A percentile compares a stretch with the other conserved stretches of the same genome.
phyloP scores from a whole-genome alignment of 2,329 filamentous ascomycete species.

The Ascochyta koolunga region DNA sequence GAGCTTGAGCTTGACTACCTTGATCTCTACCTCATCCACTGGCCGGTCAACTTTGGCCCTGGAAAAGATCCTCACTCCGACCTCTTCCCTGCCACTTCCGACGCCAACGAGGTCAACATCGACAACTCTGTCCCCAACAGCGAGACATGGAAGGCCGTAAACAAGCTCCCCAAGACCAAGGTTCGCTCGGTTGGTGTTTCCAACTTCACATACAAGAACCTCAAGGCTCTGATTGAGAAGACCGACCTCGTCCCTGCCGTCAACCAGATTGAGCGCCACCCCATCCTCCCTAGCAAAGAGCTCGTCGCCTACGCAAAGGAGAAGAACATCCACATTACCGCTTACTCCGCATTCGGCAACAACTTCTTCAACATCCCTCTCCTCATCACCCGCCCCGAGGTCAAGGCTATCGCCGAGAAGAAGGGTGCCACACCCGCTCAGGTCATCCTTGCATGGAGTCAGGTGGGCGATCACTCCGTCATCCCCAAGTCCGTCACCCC shows the following conservation, averaged over 20 bases:
- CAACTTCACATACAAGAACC: conserved; percentile 40
- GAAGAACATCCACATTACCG: conserved; percentile 42
- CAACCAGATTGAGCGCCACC: conserved; percentile 43
- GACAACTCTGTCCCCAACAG: conserved; percentile 37
- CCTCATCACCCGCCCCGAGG: conserved; percentile 72
- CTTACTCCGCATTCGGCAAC: conserved; percentile 52
- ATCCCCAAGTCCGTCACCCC: conserved; percentile 40
- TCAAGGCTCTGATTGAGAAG: conserved; percentile 63
- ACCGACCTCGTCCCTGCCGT: conserved; percentile 38
- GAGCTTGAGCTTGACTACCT: conserved; percentile 88
- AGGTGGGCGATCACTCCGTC: conserved; percentile 60
- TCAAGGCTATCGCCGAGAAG: conserved; percentile 69
- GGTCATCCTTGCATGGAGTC: conserved; percentile 84
- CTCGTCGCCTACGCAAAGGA: conserved; percentile 38
- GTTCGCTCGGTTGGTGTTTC: conserved; percentile 39
- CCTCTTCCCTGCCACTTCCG: conserved; percentile 49
- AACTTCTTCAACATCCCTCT: conserved; percentile 56
- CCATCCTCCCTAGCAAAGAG: conserved; percentile 36
- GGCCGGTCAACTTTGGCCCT: conserved; percentile 77
- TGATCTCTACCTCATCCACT: conserved; percentile 87
- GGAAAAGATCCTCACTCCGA: conserved; percentile 51
- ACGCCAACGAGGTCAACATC: conserved; percentile 59
- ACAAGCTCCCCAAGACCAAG: conserved; percentile 47
- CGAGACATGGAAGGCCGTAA: conserved; percentile 49
- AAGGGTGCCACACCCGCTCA: conserved; percentile 73